Conservation (phyloP, 352 stramenopile species). For the Globisporangium spinosum region DNA sequence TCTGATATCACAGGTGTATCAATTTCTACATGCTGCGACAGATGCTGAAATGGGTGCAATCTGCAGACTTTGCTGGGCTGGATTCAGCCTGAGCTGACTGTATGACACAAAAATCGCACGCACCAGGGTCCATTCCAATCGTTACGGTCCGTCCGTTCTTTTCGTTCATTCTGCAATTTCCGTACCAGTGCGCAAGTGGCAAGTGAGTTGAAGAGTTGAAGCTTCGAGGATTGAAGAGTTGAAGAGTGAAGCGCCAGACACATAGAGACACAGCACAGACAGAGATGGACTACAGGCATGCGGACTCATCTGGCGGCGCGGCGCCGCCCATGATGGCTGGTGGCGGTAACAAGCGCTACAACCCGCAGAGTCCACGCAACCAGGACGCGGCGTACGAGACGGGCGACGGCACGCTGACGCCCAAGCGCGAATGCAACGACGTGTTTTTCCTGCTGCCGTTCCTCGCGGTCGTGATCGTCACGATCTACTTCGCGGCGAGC, state of each 20-base stretch:
- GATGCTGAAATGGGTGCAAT: not conserved
- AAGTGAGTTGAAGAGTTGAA: not conserved
- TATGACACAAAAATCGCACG: not conserved
- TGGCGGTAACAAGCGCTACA: not conserved
- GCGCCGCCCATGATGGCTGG: not conserved
- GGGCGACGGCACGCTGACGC: conserved; percentile 15
- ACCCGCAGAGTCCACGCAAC: not conserved
- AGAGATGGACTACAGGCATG: conserved; percentile 7
- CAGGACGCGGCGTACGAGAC: conserved; percentile 4
- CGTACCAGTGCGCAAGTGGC: conserved; percentile 3
- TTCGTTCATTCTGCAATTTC: conserved; percentile 8
- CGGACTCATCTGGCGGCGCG: not conserved
- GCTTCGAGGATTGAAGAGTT: not conserved
- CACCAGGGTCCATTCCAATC: not conserved
- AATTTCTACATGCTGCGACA: not conserved
- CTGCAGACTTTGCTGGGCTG: not conserved
- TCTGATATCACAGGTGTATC: not conserved
- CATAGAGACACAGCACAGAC: not conserved
- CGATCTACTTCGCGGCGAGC: conserved; percentile 38
- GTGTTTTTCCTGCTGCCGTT: conserved; percentile 73
- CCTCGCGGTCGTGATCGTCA: conserved; percentile 47
- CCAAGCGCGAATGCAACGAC: conserved; percentile 65
- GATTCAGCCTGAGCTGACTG: not conserved
- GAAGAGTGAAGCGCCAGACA: not conserved
- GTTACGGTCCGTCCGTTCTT: not conserved